Percentiles rank a stretch among this genome's conserved stretches.
Conservation (phyloP, 2,329 filamentous ascomycete species). For the Neophaeococcomyces aloes region DNA sequence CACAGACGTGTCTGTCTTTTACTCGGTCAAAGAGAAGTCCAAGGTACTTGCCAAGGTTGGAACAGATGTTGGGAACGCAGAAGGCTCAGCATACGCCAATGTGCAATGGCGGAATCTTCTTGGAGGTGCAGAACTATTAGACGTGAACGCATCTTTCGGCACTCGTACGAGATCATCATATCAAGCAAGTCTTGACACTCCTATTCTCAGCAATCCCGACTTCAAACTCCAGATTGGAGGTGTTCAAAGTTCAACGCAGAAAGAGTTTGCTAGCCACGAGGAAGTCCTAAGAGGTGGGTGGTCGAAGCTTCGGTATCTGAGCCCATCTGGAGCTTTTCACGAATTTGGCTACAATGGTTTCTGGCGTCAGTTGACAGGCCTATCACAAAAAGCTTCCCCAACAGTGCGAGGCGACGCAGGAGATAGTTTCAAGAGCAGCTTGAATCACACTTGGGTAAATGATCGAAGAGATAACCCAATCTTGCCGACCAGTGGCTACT, state of each 20-base stretch:
- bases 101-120: slow-evolving; percentile 83
- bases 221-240: slow-evolving; percentile 68
- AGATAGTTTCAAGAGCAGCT: slow-evolving; percentile 77
- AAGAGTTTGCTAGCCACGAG: slow-evolving; percentile 89
- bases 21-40: slow-evolving; percentile 68
- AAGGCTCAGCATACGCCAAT: slow-evolving; percentile 87
- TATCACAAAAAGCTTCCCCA: slow-evolving; percentile 65
- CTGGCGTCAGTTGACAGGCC: slow-evolving; percentile 80
- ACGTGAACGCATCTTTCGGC: slow-evolving; percentile 75
- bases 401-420: slow-evolving; percentile 77
- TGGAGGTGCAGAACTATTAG: slow-evolving; percentile 82
- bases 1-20: slow-evolving; percentile 70
- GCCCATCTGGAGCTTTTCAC: slow-evolving; percentile 55
- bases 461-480: slow-evolving; percentile 78
- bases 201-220: slow-evolving; percentile 74
- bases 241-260: slow-evolving; percentile 72
- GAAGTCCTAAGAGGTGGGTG: slow-evolving; percentile 72
- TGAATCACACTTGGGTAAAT: slow-evolving; percentile 69
- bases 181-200: slow-evolving; percentile 72
- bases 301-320: slow-evolving; percentile 65
- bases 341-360: slow-evolving; percentile 68
- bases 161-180: slow-evolving; percentile 88
- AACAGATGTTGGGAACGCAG: slow-evolving; percentile 84
- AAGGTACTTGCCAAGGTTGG: slow-evolving; percentile 84
- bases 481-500: slow-evolving; percentile 71